Conservation (phyloP, 257 asterid species). For the Solanum megistacrolobum region DNA sequence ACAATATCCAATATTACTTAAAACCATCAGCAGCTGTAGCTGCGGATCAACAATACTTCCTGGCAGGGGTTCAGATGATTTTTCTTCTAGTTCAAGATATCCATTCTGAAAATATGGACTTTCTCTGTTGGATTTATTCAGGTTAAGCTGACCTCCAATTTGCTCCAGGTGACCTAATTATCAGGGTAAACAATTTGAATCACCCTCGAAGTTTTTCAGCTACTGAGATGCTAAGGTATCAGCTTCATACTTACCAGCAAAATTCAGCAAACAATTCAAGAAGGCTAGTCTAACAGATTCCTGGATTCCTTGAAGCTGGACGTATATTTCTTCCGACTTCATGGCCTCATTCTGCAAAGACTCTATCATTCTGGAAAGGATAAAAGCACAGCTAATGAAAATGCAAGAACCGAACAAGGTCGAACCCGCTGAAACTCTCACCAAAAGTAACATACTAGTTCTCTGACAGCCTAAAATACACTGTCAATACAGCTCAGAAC, state of each 20-base stretch:
- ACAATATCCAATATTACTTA: slow-evolving; percentile 96
- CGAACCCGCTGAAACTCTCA: background rate
- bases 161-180: slow-evolving; percentile 76
- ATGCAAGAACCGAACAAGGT: background rate
- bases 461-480: background rate
- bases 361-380: slow-evolving; percentile 62
- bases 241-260: slow-evolving; percentile 56
- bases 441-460: background rate
- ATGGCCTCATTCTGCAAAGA: slow-evolving; percentile 70
- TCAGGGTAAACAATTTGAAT: slow-evolving; percentile 8
- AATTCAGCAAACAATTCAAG: slow-evolving; percentile 75
- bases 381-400: background rate
- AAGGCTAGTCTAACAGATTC: slow-evolving; percentile 91
- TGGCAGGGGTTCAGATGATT: slow-evolving; percentile 58
- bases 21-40: slow-evolving; percentile 83
- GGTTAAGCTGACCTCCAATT: slow-evolving; percentile 54
- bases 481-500: background rate
- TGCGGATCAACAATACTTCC: slow-evolving; percentile 79
- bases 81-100: slow-evolving; percentile 44
- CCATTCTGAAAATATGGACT: slow-evolving; percentile 55
- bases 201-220: background rate
- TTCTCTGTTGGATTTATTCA: slow-evolving; percentile 42
- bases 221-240: background rate
- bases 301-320: slow-evolving; percentile 81
- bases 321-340: slow-evolving; percentile 65